A percentile compares a stretch with the other conserved stretches of the same genome.
Evolutionary conservation across 1,284 basidiomycete species (phyloP).

Genomic region (Tilletia indica): DNA sequence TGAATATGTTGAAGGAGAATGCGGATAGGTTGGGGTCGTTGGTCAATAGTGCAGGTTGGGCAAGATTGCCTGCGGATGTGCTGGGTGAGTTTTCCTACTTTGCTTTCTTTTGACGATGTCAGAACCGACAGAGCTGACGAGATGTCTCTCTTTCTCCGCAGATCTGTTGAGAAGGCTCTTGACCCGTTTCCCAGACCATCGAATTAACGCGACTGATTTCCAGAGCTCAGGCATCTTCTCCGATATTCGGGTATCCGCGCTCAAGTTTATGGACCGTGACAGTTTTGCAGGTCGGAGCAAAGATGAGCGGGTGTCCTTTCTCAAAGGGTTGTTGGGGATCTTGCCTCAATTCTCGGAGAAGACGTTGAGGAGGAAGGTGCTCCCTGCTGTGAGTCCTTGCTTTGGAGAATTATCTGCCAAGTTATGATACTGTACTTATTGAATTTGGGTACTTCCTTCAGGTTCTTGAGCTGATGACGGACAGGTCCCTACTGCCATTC

Average conservation of each 20-base stretch:
- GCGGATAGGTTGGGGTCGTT: slow-evolving; percentile 61
- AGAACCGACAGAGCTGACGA: neutral
- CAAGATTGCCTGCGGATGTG: slow-evolving; percentile 41
- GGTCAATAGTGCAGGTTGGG: slow-evolving; percentile 37
- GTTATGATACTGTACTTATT: neutral
- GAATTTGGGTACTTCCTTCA: neutral
- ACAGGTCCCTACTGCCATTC: slow-evolving; percentile 69
- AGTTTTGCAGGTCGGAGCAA: slow-evolving; percentile 89
- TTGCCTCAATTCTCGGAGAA: slow-evolving; percentile 84
- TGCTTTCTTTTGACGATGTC: too few relatives aligned
- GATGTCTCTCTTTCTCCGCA: neutral
- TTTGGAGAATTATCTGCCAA: neutral
- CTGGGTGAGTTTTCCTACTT: slow-evolving; percentile 28
- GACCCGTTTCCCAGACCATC: slow-evolving; percentile 70
- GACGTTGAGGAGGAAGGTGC: slow-evolving; percentile 79
- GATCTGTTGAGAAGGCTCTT: slow-evolving; percentile 40
- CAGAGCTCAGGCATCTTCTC: slow-evolving; percentile 87
- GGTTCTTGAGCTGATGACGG: slow-evolving; percentile 58
- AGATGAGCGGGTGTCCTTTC: slow-evolving; percentile 91
- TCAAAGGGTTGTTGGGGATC: slow-evolving; percentile 77
- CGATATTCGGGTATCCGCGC: slow-evolving; percentile 86
- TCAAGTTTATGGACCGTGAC: slow-evolving; percentile 93
- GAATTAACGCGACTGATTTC: slow-evolving; percentile 75
- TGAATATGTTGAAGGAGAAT: slow-evolving; percentile 75
- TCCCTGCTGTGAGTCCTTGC: slow-evolving; percentile 76